These are phyloP conservation scores for Lolium perenne DNA, from an alignment of 176 grass and related monocot species.

Conservation along the genomic window DNA sequence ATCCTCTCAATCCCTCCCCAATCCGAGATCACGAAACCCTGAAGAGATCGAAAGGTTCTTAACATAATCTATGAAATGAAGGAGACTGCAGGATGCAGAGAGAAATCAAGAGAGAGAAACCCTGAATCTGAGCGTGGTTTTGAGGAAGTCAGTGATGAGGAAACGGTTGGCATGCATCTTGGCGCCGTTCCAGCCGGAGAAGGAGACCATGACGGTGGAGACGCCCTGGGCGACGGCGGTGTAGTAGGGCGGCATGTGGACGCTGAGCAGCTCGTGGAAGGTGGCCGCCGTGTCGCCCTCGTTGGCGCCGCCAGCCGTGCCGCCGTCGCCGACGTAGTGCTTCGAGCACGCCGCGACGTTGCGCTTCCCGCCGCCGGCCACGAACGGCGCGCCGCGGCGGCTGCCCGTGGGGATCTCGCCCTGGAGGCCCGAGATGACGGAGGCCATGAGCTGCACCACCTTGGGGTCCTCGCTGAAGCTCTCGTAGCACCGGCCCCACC, in stretches of 20 bases:
- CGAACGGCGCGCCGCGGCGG: slow-evolving; percentile 49
- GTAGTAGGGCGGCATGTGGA: slow-evolving; percentile 82
- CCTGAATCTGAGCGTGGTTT: slow-evolving; percentile 65
- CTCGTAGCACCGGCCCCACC: slow-evolving; percentile 94
- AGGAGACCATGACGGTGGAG: slow-evolving; percentile 83
- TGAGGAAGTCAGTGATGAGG: slow-evolving; percentile 74
- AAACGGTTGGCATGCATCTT: slow-evolving; percentile 83
- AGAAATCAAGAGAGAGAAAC: slow-evolving; percentile 3
- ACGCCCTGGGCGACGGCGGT: slow-evolving; percentile 62
- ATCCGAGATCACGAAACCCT: slow-evolving; percentile 88
- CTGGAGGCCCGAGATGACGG: slow-evolving; percentile 68
- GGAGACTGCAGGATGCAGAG: too few species aligned
- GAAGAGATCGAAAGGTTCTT: too few species aligned
- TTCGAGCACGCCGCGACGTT: slow-evolving; percentile 42
- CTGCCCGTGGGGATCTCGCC: slow-evolving; percentile 54
- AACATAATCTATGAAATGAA: background rate
- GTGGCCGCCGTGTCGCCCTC: background rate
- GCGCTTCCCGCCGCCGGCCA: slow-evolving; percentile 49
- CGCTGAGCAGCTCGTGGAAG: slow-evolving; percentile 46
- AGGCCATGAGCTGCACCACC: slow-evolving; percentile 75
- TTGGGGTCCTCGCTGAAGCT: slow-evolving; percentile 83
- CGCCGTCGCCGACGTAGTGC: slow-evolving; percentile 67
- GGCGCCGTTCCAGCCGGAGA: slow-evolving; percentile 74
- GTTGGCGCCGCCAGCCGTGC: slow-evolving; percentile 56
- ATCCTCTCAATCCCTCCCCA: slow-evolving; percentile 73